Evolutionary conservation across 208 protist species (phyloP), one percentile per base, ranked within the genome.

Genomic region (Crithidia mellificae): DNA sequence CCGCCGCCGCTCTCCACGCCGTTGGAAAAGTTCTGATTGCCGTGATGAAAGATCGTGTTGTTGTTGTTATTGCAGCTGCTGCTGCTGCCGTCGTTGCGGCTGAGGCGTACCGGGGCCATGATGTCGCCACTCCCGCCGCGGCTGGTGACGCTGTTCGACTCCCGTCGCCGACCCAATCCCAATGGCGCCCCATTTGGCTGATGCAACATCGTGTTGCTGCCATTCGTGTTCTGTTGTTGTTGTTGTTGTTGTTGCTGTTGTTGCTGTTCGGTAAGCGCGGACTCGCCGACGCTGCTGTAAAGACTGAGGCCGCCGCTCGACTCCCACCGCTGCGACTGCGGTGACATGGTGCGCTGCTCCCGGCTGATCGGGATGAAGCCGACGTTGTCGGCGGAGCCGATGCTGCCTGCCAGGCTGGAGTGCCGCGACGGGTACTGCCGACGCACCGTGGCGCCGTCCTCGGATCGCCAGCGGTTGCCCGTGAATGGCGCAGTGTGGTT

Each of bases 251-350:
- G 41, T n/a, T 46, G 41, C 27, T n/a, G 56, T 11, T 44, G 4
- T 15, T 46, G 41, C 27, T 30, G 41, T 11, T 44, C 38, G 2
- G 54, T 20, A 32, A 32, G 38, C 6, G 54, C 38, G 54, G 9
- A 39, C 36, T 53, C 58, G 6, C 20, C 44, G 5, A 64, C 41
- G 53, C 43, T 63, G 53, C 53, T 70, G 53, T 54, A 59, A 2
- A 70, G 39, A 20, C 51, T 61, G 22, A 62, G 52, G 11, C 38
- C 49, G 0, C 54, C 64, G 43, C 64, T 70, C 7, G 64, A 70
- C 53, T 62, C 64, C 29, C 41, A 39, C 43, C 64, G 64, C 64
- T 70, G 64, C 64, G 64, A 70, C 32, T 59, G 54, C 64, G 64
- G 64, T 14, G 64, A 52, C 64, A 70, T 59, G 2, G 64, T 39